Base-by-base conservation (phyloP, 345 rosid genomes). In the Aethionema arabicum region DNA sequence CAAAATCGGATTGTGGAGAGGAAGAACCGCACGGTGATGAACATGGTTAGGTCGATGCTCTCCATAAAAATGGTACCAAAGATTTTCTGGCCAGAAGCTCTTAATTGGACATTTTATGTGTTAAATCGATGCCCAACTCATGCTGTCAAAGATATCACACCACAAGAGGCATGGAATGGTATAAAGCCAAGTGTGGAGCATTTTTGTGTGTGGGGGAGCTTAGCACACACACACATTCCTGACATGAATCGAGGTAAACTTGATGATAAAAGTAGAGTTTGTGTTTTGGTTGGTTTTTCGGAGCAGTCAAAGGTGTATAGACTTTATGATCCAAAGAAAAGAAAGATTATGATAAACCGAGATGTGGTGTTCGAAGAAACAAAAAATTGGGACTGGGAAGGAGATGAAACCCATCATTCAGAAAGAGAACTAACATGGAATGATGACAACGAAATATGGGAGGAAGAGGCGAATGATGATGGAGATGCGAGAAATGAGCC, bases 51-150 rank as follows among this genome's bases (percentile, higher is more conserved):
- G 4, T n/a, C 40, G 0, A 52, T 52, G 57, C 27, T 52, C 3
- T 32, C n/a, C 6, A 1, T 5, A 0, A n/a, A 21, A 11, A 43
- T n/a, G 27, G 51, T 59, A 8, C 36, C 48, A 11, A 59, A 51
- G 15, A 21, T 4, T 3, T n/a, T 60, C 5, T 68, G 61, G 66
- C 7, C 45, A n/a, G 66, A 59, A 21, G 66, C 43, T 0, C 51
- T 51, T 5, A 31, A 13, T 0, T 58, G 45, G 52, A 42, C 30
- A 1, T n/a, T 45, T 4, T 7, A 58, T 41, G 16, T 68, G 1
- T 29, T 68, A 0, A 56, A 66, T 11, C 6, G 11, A 5, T 32
- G 38, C 11, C 63, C 71, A 1, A 56, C 21, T 2, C 0, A 11
- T 3, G 15, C 32, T 2, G 40, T 56, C 2, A 45, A 56, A 4